A percentile compares a stretch with the other conserved stretches of the same genome.
Conservation (phyloP, 2,329 filamentous ascomycete genomes). For the Cladosporium sp. region DNA sequence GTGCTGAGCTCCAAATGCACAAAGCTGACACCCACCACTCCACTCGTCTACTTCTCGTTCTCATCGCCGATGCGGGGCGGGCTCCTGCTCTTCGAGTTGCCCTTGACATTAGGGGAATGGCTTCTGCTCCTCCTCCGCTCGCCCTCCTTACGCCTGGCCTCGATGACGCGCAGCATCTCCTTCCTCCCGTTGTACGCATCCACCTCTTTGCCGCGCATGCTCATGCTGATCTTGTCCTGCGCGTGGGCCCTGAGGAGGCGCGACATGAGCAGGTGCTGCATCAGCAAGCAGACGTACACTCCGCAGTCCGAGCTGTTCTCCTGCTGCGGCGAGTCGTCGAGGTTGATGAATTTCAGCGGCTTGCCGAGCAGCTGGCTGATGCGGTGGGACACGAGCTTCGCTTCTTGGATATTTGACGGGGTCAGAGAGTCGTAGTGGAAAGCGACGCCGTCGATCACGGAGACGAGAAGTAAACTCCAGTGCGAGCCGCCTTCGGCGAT, state of each 20-base stretch:
- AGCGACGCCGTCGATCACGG: conserved; percentile 79
- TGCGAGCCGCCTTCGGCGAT: conserved; percentile 87
- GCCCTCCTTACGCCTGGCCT: conserved; percentile 80
- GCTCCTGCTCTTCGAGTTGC: conserved; percentile 20
- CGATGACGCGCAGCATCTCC: conserved; percentile 88
- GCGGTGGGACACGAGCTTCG: conserved; percentile 63
- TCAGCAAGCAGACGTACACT: conserved; percentile 91
- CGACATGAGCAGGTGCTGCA: conserved; percentile 89
- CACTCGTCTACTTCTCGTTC: conserved; percentile 9
- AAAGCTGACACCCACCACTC: neutral
- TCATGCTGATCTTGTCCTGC: conserved; percentile 89
- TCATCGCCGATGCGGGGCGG: conserved; percentile 30
- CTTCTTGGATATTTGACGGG: conserved; percentile 71
- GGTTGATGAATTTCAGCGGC: conserved; percentile 69
- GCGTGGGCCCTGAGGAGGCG: conserved; percentile 74
- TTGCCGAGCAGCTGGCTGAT: conserved; percentile 65
- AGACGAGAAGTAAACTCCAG: conserved; percentile 91
- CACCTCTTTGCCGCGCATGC: conserved; percentile 77
- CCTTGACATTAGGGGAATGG: conserved; percentile 16
- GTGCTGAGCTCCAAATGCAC: no score
- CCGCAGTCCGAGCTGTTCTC: conserved; percentile 92
- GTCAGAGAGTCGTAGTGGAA: conserved; percentile 95
- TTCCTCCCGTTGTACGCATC: conserved; percentile 77
- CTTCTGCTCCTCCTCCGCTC: conserved; percentile 60
- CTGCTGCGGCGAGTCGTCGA: conserved; percentile 84